Percentiles rank a stretch among this genome's conserved stretches.
Evolutionary conservation across 1,284 basidiomycete genomes (phyloP).

Genomic region (Melampsora medusae): DNA sequence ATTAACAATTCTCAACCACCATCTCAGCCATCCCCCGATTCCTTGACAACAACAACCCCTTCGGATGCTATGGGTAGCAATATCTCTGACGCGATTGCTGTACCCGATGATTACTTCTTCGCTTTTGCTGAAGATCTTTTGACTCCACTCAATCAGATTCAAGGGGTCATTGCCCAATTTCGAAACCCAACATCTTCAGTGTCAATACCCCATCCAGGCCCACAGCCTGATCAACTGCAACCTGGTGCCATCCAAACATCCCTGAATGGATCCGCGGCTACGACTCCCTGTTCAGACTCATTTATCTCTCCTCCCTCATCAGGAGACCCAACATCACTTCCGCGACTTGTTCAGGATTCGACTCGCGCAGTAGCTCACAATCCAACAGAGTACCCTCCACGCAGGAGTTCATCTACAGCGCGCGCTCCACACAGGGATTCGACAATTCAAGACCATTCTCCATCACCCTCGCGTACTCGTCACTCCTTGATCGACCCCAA

Average conservation of each 20-base stretch:
- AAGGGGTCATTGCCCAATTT: slow-evolving; percentile 8
- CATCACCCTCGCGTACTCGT: neutral
- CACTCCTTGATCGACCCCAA: neutral
- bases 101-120: slow-evolving; percentile 79
- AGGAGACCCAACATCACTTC: neutral
- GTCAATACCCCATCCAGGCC: slow-evolving; percentile 5
- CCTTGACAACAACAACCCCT: slow-evolving; percentile 68
- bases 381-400: too few relatives aligned
- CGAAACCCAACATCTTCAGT: slow-evolving; percentile 1
- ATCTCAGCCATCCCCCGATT: neutral
- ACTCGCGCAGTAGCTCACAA: slow-evolving; percentile 4
- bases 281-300: neutral
- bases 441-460: neutral
- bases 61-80: slow-evolving; percentile 51
- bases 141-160: slow-evolving; percentile 48
- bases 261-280: neutral
- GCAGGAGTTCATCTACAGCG: too few relatives aligned
- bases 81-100: neutral
- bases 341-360: slow-evolving; percentile 12
- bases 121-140: slow-evolving; percentile 74
- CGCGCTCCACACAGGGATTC: neutral
- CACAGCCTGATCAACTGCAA: neutral
- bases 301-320: neutral
- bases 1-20: neutral
- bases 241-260: neutral